Percentiles rank a stretch among this genome's conserved stretches.
phyloP scores from a whole-genome alignment of 1,284 basidiomycete genomes.

The Coriolopsis trogii region DNA sequence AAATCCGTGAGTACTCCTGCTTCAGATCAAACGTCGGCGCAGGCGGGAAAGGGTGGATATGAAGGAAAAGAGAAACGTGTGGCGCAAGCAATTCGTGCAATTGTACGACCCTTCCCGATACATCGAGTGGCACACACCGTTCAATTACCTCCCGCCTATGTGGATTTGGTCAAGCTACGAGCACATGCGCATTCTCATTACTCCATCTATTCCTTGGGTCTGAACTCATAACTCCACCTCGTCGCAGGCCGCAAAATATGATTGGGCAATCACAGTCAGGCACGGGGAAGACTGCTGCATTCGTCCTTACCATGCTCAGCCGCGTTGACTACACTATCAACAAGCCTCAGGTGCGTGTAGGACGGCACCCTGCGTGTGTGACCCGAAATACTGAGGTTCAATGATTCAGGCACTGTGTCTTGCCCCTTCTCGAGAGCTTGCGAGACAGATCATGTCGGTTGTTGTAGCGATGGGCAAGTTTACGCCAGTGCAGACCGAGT shows the following conservation, averaged over 20 bases:
- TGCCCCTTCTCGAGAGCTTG: constrained; percentile 94
- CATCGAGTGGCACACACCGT: too few species aligned
- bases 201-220: neutral
- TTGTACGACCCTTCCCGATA: too few species aligned
- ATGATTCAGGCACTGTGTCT: constrained; percentile 81
- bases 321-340: constrained; percentile 86
- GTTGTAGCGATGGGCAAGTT: constrained; percentile 95
- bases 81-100: too few species aligned
- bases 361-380: neutral
- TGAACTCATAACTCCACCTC: neutral
- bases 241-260: constrained; percentile 88
- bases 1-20: constrained; percentile 68
- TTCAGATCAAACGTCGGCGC: neutral
- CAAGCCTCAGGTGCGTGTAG: constrained; percentile 79
- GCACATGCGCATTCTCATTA: too few species aligned
- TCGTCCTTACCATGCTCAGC: constrained; percentile 96
- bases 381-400: neutral
- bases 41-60: neutral
- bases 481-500: constrained; percentile 90
- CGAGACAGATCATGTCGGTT: constrained; percentile 97
- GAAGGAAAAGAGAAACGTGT: too few species aligned
- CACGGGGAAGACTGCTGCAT: constrained; percentile 99
- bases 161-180: too few species aligned
- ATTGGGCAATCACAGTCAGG: constrained; percentile 99
- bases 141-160: too few species aligned